Evolutionary conservation across 2,329 filamentous ascomycete species (phyloP).

Genomic region (Diaporthe nobilis): DNA sequence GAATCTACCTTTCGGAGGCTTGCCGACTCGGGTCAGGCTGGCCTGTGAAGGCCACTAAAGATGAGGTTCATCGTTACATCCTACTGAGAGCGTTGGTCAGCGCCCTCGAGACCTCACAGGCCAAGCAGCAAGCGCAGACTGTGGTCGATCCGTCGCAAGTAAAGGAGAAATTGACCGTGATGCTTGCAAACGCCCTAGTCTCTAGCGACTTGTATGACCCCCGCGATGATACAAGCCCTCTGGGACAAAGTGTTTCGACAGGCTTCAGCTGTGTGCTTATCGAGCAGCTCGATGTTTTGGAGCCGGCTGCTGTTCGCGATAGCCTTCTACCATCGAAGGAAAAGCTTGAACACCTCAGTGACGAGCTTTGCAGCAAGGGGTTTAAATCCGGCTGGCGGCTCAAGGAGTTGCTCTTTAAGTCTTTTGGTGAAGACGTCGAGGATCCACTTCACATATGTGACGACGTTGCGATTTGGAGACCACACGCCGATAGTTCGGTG

Average conservation of each 20-base stretch:
- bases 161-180: conserved; percentile 4
- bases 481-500: conserved; percentile 23
- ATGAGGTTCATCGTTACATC: conserved; percentile 27
- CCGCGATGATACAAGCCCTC: background rate
- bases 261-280: conserved; percentile 37
- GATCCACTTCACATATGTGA: conserved; percentile 50
- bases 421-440: conserved; percentile 52
- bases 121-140: conserved; percentile 14
- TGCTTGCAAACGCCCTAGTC: conserved; percentile 8
- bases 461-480: conserved; percentile 6
- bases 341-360: conserved; percentile 43
- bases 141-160: conserved; percentile 13
- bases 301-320: conserved; percentile 41
- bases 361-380: conserved; percentile 43
- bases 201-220: background rate
- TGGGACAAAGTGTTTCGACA: background rate
- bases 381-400: conserved; percentile 60
- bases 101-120: conserved; percentile 27
- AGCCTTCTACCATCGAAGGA: conserved; percentile 17
- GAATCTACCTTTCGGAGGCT: conserved; percentile 41
- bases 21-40: conserved; percentile 11
- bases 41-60: conserved; percentile 4
- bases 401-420: conserved; percentile 58
- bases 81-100: conserved; percentile 35
- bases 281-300: conserved; percentile 43